Percentiles rank a stretch among this genome's conserved stretches.
Evolutionary conservation across 495 filamentous ascomycete genomes (phyloP).

Genomic region (Articulospora tetracladia): DNA sequence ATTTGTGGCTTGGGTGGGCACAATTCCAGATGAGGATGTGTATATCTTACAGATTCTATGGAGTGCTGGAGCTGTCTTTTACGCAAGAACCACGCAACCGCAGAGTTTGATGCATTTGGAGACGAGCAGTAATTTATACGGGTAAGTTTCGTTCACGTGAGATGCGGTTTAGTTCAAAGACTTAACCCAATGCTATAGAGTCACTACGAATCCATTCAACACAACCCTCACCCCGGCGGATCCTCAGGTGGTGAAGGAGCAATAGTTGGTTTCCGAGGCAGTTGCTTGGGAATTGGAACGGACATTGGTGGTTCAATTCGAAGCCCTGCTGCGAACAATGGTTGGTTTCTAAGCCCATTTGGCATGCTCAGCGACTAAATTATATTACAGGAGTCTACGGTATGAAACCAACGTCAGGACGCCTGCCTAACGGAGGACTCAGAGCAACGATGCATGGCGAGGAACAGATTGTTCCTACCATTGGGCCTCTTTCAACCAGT

Average conservation of each 20-base stretch:
- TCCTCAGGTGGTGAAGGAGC: slow-evolving; percentile 66
- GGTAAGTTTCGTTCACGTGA: slow-evolving; percentile 26
- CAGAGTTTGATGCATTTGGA: slow-evolving; percentile 61
- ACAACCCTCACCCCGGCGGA: slow-evolving; percentile 54
- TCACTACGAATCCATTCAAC: slow-evolving; percentile 55
- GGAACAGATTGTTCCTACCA: slow-evolving; percentile 56
- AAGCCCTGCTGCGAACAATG: slow-evolving; percentile 59
- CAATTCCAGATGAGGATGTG: slow-evolving; percentile 36
- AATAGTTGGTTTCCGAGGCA: slow-evolving; percentile 55
- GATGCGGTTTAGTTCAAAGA: slow-evolving; percentile 16
- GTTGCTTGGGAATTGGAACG: slow-evolving; percentile 61
- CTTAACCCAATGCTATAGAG: slow-evolving; percentile 36
- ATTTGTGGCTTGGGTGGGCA: slow-evolving; percentile 43
- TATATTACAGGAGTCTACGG: slow-evolving; percentile 47
- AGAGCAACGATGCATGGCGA: slow-evolving; percentile 46
- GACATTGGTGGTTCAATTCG: slow-evolving; percentile 69
- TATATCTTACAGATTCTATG: slow-evolving; percentile 42
- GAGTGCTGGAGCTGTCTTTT: slow-evolving; percentile 45
- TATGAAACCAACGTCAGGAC: slow-evolving; percentile 54
- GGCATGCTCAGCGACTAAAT: not conserved
- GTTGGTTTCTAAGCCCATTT: slow-evolving; percentile 19
- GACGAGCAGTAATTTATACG: slow-evolving; percentile 53
- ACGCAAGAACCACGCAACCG: slow-evolving; percentile 52
- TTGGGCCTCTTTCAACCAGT: slow-evolving; percentile 60
- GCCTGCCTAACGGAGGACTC: slow-evolving; percentile 52